A percentile compares a stretch with the other conserved stretches of the same genome.
Evolutionary conservation across 441 rosid species (phyloP).

Genomic region (Brassica balearica): DNA sequence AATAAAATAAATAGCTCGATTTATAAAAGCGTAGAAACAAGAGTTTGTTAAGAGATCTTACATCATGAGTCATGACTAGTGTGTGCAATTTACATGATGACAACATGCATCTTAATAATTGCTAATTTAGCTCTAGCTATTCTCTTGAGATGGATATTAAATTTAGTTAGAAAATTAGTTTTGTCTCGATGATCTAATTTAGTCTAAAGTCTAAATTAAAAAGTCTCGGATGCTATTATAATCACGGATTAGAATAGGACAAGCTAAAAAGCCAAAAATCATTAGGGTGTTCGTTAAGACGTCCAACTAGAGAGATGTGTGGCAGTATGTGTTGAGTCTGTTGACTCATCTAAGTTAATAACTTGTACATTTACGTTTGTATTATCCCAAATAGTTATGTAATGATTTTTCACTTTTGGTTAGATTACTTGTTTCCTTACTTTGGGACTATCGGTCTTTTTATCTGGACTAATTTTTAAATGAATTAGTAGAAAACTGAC

Average conservation of each 20-base stretch:
- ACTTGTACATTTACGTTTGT: not conserved
- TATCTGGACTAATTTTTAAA: not conserved
- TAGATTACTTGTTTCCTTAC: not conserved
- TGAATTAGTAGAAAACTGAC: not conserved
- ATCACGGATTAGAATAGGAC: conserved; percentile 1
- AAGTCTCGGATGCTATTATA: not conserved
- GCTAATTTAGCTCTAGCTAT: conserved; percentile 6
- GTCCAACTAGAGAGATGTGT: conserved; percentile 27
- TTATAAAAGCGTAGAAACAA: conserved; percentile 2
- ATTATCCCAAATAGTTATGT: not conserved
- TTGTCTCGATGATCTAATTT: conserved; percentile 16
- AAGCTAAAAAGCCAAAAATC: conserved; percentile 22
- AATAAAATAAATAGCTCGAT: not conserved
- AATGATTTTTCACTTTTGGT: not conserved
- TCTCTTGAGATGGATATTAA: conserved; percentile 5
- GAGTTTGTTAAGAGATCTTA: conserved; percentile 20
- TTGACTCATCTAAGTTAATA: conserved; percentile 16
- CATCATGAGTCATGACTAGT: conserved; percentile 27
- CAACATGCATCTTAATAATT: not conserved
- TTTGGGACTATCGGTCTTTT: not conserved
- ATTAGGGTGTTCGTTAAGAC: conserved; percentile 39
- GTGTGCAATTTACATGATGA: conserved; percentile 13
- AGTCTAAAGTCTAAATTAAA: not conserved
- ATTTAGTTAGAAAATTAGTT: conserved; percentile 14
- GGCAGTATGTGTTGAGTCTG: conserved; percentile 34